Conservation (phyloP, 2,329 filamentous ascomycete genomes). For the Ramularia endophylla region DNA sequence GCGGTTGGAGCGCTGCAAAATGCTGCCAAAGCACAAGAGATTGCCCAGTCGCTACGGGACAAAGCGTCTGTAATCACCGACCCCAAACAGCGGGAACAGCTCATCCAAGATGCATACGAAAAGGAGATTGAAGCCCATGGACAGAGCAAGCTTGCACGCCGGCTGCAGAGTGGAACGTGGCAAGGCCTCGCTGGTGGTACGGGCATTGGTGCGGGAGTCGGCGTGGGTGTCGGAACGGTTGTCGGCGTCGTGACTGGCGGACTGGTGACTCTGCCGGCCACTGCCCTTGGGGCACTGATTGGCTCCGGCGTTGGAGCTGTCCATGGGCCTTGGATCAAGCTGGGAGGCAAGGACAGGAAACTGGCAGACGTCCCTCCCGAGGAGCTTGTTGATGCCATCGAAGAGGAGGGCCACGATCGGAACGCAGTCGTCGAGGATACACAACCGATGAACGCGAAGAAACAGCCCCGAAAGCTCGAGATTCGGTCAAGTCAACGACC, state of each 20-base stretch:
- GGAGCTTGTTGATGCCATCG: slow-evolving; percentile 13
- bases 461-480: slow-evolving; percentile 19
- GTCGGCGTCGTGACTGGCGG: slow-evolving; percentile 37
- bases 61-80: slow-evolving; percentile 18
- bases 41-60: slow-evolving; percentile 16
- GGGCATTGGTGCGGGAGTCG: slow-evolving; percentile 38
- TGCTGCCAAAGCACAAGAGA: slow-evolving; percentile 17
- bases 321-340: slow-evolving; percentile 40
- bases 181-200: slow-evolving; percentile 38
- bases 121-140: slow-evolving; percentile 29
- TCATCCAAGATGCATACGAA: slow-evolving; percentile 28
- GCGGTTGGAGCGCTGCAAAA: slow-evolving; percentile 21
- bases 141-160: slow-evolving; percentile 21
- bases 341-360: slow-evolving; percentile 17
- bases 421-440: neutral
- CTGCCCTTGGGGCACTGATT: slow-evolving; percentile 35
- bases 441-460: slow-evolving; percentile 3
- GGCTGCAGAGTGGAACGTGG: slow-evolving; percentile 32
- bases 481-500: slow-evolving; percentile 5
- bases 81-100: slow-evolving; percentile 22
- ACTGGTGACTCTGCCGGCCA: slow-evolving; percentile 36
- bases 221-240: slow-evolving; percentile 37
- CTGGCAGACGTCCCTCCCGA: slow-evolving; percentile 16
- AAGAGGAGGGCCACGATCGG: slow-evolving; percentile 1
- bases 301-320: slow-evolving; percentile 37